Conservation (phyloP, 805 yeast species). For the Candida gorgasii region DNA sequence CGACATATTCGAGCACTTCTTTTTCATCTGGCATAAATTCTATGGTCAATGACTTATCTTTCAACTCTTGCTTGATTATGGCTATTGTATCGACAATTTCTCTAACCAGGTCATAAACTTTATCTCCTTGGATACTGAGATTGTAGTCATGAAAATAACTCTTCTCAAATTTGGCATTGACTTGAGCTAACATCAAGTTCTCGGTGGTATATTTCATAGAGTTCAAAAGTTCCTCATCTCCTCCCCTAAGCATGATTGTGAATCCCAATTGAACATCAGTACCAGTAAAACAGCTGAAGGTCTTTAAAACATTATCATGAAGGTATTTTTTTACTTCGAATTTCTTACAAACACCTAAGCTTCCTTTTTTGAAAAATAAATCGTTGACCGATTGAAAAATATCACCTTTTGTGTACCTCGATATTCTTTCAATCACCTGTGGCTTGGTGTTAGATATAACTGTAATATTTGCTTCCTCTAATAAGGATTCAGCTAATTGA, state of each 20-base stretch:
- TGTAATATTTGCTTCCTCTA: slow-evolving; percentile 74
- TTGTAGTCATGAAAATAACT: slow-evolving; percentile 28
- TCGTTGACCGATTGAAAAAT: slow-evolving; percentile 85
- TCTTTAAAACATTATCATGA: slow-evolving; percentile 56
- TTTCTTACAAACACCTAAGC: slow-evolving; percentile 69
- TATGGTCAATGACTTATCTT: slow-evolving; percentile 16
- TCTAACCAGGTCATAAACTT: slow-evolving; percentile 14
- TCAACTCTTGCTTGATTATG: slow-evolving; percentile 15
- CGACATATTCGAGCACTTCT: slow-evolving; percentile 37
- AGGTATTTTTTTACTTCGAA: slow-evolving; percentile 73
- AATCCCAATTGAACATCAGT: slow-evolving; percentile 74
- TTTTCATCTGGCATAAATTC: slow-evolving; percentile 27
- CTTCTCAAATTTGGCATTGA: slow-evolving; percentile 75
- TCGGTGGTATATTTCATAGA: slow-evolving; percentile 77
- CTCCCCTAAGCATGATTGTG: slow-evolving; percentile 86
- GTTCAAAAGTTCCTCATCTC: slow-evolving; percentile 56
- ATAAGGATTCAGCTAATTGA: slow-evolving; percentile 72
- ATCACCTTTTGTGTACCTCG: slow-evolving; percentile 80
- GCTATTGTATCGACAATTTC: slow-evolving; percentile 14
- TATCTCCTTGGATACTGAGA: slow-evolving; percentile 16
- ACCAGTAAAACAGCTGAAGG: slow-evolving; percentile 79
- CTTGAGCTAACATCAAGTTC: slow-evolving; percentile 75
- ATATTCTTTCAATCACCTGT: slow-evolving; percentile 74
- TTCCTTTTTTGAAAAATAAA: slow-evolving; percentile 59
- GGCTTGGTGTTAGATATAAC: slow-evolving; percentile 82